Base-by-base conservation (phyloP, 1,139 yeast genomes). In the Kodamaea anthophila region DNA sequence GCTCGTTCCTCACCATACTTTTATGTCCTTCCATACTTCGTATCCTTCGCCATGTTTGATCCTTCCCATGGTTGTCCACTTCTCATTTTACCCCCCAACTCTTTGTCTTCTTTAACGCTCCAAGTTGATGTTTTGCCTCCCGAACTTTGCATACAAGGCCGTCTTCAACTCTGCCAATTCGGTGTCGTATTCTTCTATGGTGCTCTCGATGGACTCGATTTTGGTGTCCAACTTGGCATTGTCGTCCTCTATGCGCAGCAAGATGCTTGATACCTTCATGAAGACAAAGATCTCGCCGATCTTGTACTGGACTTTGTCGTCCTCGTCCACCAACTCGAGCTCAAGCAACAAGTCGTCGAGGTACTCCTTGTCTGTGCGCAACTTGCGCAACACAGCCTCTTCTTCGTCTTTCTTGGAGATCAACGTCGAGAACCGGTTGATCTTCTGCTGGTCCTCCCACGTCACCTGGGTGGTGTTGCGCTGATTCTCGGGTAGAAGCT, bases 361-460 rank as follows among this genome's bases (percentile, higher is more conserved):
- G 47, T 85, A 86, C 48, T 88, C 97, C 46, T 85, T 84, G 47
- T 87, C 96, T 34, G 74, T 70, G 43, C 70, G 65, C 38, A 68
- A 64, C 33, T 60, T 59, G 20, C 61, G 58, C 27, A 84, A 61
- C 29, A 65, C 65, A n/a, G 58, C 69, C 24, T 67, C 63, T 15
- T 76, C 52, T 18, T 66, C 68, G 41, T 83, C 85, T 43, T 79
- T 75, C 38, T 80, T 74, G 40, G 76, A 65, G 38, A 87, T 84
- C 38, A 87, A 66, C 31, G 87, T 80, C 14, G 96, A 85, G 49
- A 91, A 91, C 50, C 77, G 75, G 54, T 91, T 91, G 60, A 91
- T 91, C 49, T 74, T 74, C 49, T 82, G 78, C 59, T 91, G 98
- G 53, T 91, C 97, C 37, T 74, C 87, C 77, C 88, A 83, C 15